A percentile compares a stretch with the other conserved stretches of the same genome.
phyloP scores from a whole-genome alignment of 805 yeast species.

The Saccharomyces mikatae region DNA sequence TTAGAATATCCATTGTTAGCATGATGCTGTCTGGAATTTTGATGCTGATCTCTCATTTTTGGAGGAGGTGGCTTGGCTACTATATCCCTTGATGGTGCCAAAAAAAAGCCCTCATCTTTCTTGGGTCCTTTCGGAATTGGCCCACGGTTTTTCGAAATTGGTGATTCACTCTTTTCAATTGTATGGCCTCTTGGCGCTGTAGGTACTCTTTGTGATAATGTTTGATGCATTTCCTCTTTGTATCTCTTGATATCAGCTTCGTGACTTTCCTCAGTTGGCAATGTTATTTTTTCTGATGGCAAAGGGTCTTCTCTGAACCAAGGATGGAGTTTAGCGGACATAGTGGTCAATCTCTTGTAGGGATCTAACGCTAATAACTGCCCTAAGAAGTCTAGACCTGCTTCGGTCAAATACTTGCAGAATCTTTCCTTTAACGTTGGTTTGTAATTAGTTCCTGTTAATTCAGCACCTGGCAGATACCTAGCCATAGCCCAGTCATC shows the following conservation, averaged over 20 bases:
- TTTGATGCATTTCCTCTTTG: conserved; percentile 35
- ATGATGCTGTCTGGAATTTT: neutral
- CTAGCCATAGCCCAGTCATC: conserved; percentile 55
- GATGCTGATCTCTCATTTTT: neutral
- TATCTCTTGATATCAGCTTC: conserved; percentile 69
- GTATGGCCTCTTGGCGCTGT: conserved; percentile 29
- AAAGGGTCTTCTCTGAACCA: conserved; percentile 64
- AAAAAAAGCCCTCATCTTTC: neutral
- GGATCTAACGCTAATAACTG: conserved; percentile 68
- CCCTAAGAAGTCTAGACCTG: conserved; percentile 48
- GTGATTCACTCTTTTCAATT: conserved; percentile 8
- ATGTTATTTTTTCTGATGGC: conserved; percentile 51
- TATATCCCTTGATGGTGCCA: neutral
- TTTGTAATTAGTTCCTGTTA: conserved; percentile 27
- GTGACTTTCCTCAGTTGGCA: conserved; percentile 77
- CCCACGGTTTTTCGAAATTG: neutral
- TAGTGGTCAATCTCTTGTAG: conserved; percentile 62
- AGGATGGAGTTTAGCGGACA: conserved; percentile 60
- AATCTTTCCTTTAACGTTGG: conserved; percentile 46
- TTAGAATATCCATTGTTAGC: neutral
- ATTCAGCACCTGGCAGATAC: conserved; percentile 44
- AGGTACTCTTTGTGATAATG: conserved; percentile 29
- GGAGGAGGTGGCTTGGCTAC: neutral
- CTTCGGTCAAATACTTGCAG: conserved; percentile 30
- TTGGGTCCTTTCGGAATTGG: conserved; percentile 9